These are phyloP conservation scores for Mortierella sp. DNA, from an alignment of 371 early-diverging fungal genomes.

Conservation along the genomic window DNA sequence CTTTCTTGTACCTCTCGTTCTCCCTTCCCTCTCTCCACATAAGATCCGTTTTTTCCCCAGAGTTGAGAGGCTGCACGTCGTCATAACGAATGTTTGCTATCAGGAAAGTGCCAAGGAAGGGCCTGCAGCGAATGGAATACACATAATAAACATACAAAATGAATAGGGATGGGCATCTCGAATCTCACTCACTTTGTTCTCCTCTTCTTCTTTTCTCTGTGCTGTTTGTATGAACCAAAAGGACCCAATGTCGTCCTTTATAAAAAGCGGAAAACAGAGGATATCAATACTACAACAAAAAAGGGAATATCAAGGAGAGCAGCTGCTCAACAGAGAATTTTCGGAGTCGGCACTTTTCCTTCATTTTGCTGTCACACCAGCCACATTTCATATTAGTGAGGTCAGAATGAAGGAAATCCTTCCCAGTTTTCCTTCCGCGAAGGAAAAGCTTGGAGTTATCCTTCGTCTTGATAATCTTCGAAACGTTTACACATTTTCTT, in stretches of 20 bases:
- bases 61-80: constrained; percentile 34
- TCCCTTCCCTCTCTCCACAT: constrained; percentile 17
- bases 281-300: not conserved
- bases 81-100: constrained; percentile 44
- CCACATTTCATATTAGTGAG: not conserved
- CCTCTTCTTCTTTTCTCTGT: not conserved
- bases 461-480: no score
- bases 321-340: not conserved
- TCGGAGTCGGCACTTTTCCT: not conserved
- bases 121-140: constrained; percentile 34
- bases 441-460: not conserved
- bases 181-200: constrained; percentile 19
- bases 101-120: not conserved
- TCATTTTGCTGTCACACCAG: not conserved
- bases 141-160: not conserved
- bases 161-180: constrained; percentile 33
- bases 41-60: constrained; percentile 41
- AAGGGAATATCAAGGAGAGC: not conserved
- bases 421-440: not conserved
- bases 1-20: constrained; percentile 8
- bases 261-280: not conserved
- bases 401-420: not conserved
- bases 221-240: not conserved
- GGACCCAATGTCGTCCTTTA: not conserved
- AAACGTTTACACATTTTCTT: no score